phyloP scores from a whole-genome alignment of 345 rosid genomes.

The Leavenworthia alabamica region DNA sequence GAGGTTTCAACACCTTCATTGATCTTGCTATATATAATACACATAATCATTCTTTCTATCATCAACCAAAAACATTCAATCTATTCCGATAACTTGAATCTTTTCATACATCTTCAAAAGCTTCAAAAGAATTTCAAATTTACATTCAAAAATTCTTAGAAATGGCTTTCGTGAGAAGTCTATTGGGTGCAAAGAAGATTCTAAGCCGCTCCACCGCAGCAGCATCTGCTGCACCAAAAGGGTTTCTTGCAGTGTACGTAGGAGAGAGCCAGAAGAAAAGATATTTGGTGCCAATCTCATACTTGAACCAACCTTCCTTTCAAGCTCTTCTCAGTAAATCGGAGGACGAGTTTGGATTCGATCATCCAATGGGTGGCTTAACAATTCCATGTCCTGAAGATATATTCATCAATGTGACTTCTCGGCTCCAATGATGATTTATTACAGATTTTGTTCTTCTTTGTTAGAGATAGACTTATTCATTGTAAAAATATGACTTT shows the following conservation, averaged over 20 bases:
- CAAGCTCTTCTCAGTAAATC: constrained; percentile 37
- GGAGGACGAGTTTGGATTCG: constrained; percentile 46
- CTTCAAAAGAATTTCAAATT: neutral
- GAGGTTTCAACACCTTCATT: neutral
- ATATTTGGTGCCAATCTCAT: constrained; percentile 41
- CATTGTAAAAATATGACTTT: neutral
- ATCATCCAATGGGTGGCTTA: constrained; percentile 48
- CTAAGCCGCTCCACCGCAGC: constrained; percentile 28
- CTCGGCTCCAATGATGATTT: neutral
- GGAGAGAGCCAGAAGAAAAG: constrained; percentile 41
- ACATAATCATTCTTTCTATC: neutral
- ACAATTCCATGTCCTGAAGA: constrained; percentile 42
- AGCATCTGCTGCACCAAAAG: constrained; percentile 29
- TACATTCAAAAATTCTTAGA: neutral
- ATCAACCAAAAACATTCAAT: neutral
- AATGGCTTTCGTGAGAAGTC: constrained; percentile 11
- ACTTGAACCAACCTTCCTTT: constrained; percentile 36
- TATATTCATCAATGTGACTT: no score
- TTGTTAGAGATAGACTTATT: neutral
- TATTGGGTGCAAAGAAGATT: constrained; percentile 6
- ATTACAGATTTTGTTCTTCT: constrained; percentile 3
- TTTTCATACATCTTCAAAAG: neutral
- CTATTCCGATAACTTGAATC: no score
- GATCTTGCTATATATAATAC: constrained; percentile 16
- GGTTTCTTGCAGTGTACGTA: constrained; percentile 44